Evolutionary conservation across 441 rosid genomes (phyloP), one percentile per base, ranked within the genome.

Genomic region (Syzygium malaccense): DNA sequence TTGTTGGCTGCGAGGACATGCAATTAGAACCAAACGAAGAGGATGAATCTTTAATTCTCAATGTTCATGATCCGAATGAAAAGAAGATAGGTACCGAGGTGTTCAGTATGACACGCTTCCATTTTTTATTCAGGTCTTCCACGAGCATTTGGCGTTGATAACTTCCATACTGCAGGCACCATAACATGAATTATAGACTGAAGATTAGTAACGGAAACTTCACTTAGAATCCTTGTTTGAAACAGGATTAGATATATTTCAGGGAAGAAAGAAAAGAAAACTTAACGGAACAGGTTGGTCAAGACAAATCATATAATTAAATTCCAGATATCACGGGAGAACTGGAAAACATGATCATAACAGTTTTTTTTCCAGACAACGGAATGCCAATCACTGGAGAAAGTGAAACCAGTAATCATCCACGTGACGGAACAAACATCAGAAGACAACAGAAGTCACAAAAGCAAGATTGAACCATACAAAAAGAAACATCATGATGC

Each of bases 111-210:
- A 93, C 91, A 91, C 93, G 96, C 91, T 92, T 93, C 99, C 99
- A 98, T 89, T 93, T 96, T 89, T 90, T 95, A 87, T 96, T 95
- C 88, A 97, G 93, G 93, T 98, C 99, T 92, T 97, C 98, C n/a
- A 93, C 95, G 87, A 94, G 94, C 60, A 92, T 66, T 68, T 87
- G 94, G 48, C 94, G 97, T 90, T 95, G 97, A 93, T 97, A 91
- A 89, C 91, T 93, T 88, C 95, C 94, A 86, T 97, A 95, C 99
- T 98, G 93, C 87, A 92, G 37, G 88, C 53, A 85, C 45, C n/a
- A 55, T 53, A 85, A 26, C 23, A 32, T 37, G 48, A 57, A 20
- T 85, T 85, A 48, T 19, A 57, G 64, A 57, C 86, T 57, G 62
- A 85, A 8, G 30, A 55, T 30, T 8, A 84, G 54, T 48, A 84